Percentiles rank a stretch among this genome's conserved stretches.
Evolutionary conservation across 1,284 basidiomycete species (phyloP).

Genomic region (Calocybe gambosa): DNA sequence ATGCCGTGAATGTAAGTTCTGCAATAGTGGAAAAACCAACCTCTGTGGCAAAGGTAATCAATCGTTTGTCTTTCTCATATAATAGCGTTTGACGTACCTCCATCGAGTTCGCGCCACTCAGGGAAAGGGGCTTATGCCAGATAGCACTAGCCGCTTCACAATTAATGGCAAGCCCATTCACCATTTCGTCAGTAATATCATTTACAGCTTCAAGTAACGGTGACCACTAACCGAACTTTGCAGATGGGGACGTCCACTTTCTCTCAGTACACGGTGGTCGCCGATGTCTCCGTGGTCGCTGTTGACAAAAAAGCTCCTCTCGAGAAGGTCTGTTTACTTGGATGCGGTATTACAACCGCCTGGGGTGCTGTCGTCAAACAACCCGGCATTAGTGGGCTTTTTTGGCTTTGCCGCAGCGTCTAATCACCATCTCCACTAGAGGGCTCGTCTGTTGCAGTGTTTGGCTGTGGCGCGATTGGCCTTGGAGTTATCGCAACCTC

Average conservation of each 20-base stretch:
- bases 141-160: slow-evolving; percentile 87
- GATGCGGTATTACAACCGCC: slow-evolving; percentile 97
- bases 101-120: slow-evolving; percentile 81
- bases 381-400: slow-evolving; percentile 65
- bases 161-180: slow-evolving; percentile 83
- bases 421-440: slow-evolving; percentile 39
- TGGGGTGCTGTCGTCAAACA: slow-evolving; percentile 86
- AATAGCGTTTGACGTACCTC: background rate
- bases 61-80: background rate
- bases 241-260: slow-evolving; percentile 99
- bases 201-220: background rate
- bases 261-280: slow-evolving; percentile 98
- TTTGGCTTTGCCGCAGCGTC: background rate
- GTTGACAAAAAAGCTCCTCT: slow-evolving; percentile 84
- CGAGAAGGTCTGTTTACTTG: slow-evolving; percentile 91
- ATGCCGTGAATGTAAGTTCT: slow-evolving; percentile 96
- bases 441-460: slow-evolving; percentile 87
- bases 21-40: slow-evolving; percentile 98
- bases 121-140: slow-evolving; percentile 96
- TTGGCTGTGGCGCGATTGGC: slow-evolving; percentile 95
- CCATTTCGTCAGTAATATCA: slow-evolving; percentile 72
- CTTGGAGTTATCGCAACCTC: slow-evolving; percentile 89
- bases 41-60: slow-evolving; percentile 75
- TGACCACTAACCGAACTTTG: slow-evolving; percentile 2
- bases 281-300: slow-evolving; percentile 93